A percentile compares a stretch with the other conserved stretches of the same genome.
Conservation (phyloP, 768 basidiomycete species). For the Kondoa subrosea region DNA sequence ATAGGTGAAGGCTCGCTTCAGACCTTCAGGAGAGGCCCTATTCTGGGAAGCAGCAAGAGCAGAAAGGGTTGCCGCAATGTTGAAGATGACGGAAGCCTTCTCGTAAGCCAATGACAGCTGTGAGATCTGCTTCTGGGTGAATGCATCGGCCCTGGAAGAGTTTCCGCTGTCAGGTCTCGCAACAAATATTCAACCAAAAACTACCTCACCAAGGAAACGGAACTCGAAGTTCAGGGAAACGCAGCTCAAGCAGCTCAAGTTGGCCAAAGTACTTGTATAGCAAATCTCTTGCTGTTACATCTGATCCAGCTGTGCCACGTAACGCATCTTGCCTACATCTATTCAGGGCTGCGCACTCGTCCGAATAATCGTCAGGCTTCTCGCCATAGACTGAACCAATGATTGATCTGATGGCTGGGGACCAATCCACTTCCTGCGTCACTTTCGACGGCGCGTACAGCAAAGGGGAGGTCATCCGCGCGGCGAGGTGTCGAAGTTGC, state of each 20-base stretch:
- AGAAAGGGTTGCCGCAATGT: constrained; percentile 85
- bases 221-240: constrained; percentile 90
- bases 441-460: constrained; percentile 81
- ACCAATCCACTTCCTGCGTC: constrained; percentile 97
- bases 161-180: neutral
- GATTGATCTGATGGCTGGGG: constrained; percentile 61
- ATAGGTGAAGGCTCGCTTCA: constrained; percentile 85
- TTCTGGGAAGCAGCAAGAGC: constrained; percentile 72
- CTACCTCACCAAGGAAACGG: constrained; percentile 62
- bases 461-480: constrained; percentile 26
- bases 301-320: constrained; percentile 73
- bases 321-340: constrained; percentile 91
- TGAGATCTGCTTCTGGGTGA: constrained; percentile 72
- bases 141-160: constrained; percentile 58
- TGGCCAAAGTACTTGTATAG: constrained; percentile 99
- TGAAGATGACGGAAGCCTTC: constrained; percentile 93
- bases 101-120: constrained; percentile 96
- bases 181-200: no score
- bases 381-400: constrained; percentile 89
- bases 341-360: constrained; percentile 69
- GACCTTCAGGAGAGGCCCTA: constrained; percentile 71
- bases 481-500: no score
- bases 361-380: constrained; percentile 67
- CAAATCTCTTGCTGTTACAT: constrained; percentile 64
- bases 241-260: constrained; percentile 84